A percentile compares a stretch with the other conserved stretches of the same genome.
Conservation (phyloP, 177 flowering plant species). For the Telopea speciosissima region DNA sequence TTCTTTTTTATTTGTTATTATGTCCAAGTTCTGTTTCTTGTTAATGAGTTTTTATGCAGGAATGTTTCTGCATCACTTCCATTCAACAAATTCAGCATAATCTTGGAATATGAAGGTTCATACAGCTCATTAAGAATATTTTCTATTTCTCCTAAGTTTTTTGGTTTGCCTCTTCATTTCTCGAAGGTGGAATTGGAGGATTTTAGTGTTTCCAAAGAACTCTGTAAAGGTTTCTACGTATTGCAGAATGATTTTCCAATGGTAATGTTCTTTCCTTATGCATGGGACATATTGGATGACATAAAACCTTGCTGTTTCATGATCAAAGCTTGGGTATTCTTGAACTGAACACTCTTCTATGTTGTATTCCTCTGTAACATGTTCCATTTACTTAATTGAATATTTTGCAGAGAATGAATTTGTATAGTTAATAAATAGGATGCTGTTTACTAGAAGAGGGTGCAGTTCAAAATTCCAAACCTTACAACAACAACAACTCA, state of each 20-base stretch:
- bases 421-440: too few relatives aligned
- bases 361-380: too few relatives aligned
- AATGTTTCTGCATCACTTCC: conserved; percentile 41
- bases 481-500: too few relatives aligned
- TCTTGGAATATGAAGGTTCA: conserved; percentile 61
- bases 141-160: conserved; percentile 17
- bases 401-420: too few relatives aligned
- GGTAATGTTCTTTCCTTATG: conserved; percentile 27
- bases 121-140: conserved; percentile 38
- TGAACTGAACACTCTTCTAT: too few relatives aligned
- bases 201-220: conserved; percentile 25
- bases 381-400: too few relatives aligned
- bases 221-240: conserved; percentile 38
- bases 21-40: conserved; percentile 2
- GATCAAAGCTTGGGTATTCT: too few relatives aligned
- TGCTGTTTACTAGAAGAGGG: too few relatives aligned
- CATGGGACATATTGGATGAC: not conserved
- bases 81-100: conserved; percentile 36
- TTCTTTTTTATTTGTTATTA: too few relatives aligned
- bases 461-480: too few relatives aligned
- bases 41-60: conserved; percentile 28
- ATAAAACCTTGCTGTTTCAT: not conserved
- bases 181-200: conserved; percentile 46
- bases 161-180: conserved; percentile 41
- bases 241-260: conserved; percentile 18